A percentile compares a stretch with the other conserved stretches of the same genome.
These are phyloP conservation scores for Sophora flavescens DNA, from an alignment of 306 rosid genomes.

Conservation along the genomic window DNA sequence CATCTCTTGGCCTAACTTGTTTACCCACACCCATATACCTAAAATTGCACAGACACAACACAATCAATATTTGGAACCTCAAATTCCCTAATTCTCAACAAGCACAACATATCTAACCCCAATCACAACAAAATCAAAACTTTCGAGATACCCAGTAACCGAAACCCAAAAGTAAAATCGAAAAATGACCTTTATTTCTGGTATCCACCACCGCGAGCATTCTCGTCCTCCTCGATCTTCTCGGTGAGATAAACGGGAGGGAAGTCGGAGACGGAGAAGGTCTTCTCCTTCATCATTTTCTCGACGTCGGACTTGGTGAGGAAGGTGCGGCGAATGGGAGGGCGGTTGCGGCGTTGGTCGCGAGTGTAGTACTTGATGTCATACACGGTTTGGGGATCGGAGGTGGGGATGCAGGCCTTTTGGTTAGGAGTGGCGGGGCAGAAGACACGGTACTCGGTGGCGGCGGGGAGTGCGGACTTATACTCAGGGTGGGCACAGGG, in stretches of 20 bases:
- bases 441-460: constrained; percentile 73
- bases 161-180: background rate
- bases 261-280: constrained; percentile 63
- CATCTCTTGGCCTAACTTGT: background rate
- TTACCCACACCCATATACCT: background rate
- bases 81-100: constrained; percentile 29
- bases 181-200: constrained; percentile 57
- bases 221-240: constrained; percentile 65
- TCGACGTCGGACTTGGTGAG: constrained; percentile 72
- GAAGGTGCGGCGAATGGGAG: constrained; percentile 74
- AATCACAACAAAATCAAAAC: background rate
- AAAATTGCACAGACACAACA: too few species aligned
- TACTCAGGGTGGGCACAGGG: constrained; percentile 86
- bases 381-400: constrained; percentile 85
- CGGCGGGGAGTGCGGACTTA: constrained; percentile 66
- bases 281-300: constrained; percentile 64
- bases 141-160: background rate
- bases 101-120: background rate
- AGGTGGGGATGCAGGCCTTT: constrained; percentile 62
- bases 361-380: constrained; percentile 86
- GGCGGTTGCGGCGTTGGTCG: constrained; percentile 97
- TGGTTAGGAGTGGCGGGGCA: constrained; percentile 78
- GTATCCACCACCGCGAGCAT: constrained; percentile 92
- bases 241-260: constrained; percentile 75
- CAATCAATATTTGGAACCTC: background rate